A percentile compares a stretch with the other conserved stretches of the same genome.
These are phyloP conservation scores for Penicillium steckii DNA, from an alignment of 495 filamentous ascomycete genomes.

Conservation along the genomic window DNA sequence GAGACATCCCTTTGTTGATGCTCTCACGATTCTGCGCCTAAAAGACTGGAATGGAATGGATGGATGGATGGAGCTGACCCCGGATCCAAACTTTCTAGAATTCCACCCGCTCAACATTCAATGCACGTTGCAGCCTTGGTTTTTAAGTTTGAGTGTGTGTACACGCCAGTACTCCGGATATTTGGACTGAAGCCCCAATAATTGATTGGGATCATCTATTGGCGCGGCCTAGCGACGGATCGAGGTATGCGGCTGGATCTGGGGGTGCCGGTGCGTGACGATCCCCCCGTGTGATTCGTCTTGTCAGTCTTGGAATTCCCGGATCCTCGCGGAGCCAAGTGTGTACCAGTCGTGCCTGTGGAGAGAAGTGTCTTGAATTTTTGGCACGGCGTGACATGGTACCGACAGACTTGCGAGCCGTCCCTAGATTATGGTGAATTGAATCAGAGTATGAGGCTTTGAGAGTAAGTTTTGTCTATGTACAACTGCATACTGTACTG, in stretches of 20 bases:
- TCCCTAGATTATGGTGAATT: not conserved
- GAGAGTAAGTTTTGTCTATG: too few relatives aligned
- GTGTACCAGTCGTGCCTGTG: not conserved
- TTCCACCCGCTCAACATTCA: conserved; percentile 10
- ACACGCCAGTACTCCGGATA: too few relatives aligned
- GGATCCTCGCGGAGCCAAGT: conserved; percentile 15
- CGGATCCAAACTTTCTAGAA: conserved; percentile 22
- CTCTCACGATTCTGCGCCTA: too few relatives aligned
- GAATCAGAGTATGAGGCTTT: too few relatives aligned
- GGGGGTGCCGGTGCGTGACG: conserved; percentile 15
- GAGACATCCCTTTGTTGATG: not conserved
- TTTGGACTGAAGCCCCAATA: conserved; percentile 12
- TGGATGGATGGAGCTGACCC: not conserved
- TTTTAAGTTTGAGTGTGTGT: conserved; percentile 29
- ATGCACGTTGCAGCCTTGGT: conserved; percentile 26
- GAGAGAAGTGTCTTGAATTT: not conserved
- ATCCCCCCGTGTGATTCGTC: conserved; percentile 8
- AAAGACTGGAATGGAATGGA: too few relatives aligned
- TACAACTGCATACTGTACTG: too few relatives aligned
- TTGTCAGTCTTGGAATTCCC: not conserved
- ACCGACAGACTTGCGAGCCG: conserved; percentile 1
- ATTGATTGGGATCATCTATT: conserved; percentile 8
- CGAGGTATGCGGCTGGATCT: conserved; percentile 20
- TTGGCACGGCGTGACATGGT: not conserved
- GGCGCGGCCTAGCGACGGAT: conserved; percentile 13